phyloP scores from a whole-genome alignment of 306 rosid genomes.

The Leucaena leucocephala region DNA sequence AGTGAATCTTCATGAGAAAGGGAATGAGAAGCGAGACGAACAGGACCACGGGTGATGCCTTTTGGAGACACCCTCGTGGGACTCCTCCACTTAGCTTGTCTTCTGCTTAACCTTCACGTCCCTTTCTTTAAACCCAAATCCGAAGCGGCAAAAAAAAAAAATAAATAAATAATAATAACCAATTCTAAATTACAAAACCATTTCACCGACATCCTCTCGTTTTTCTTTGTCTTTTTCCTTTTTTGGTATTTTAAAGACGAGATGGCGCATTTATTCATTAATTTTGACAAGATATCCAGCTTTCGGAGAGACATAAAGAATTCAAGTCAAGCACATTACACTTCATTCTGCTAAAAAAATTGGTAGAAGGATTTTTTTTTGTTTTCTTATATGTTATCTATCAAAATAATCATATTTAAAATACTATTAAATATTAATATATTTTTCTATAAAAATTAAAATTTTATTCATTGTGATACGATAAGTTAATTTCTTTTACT shows the following conservation, averaged over 20 bases:
- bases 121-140: slow-evolving; percentile 39
- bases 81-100: slow-evolving; percentile 63
- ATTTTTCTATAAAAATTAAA: no score
- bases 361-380: no score
- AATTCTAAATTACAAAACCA: not conserved
- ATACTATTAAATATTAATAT: no score
- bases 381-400: no score
- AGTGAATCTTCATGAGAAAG: slow-evolving; percentile 40
- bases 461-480: no score
- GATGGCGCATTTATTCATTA: no score
- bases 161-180: slow-evolving; percentile 17
- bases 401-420: no score
- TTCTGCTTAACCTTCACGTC: slow-evolving; percentile 72
- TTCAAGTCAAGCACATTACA: no score
- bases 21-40: slow-evolving; percentile 31
- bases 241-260: no score
- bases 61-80: slow-evolving; percentile 43
- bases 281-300: no score
- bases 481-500: no score
- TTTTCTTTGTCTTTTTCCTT: not conserved
- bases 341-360: no score
- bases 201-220: slow-evolving; percentile 64
- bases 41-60: slow-evolving; percentile 2
- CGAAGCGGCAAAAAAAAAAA: not conserved
- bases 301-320: not conserved